Conservation (phyloP, 176 grass and related monocot species). For the Secale cereale region DNA sequence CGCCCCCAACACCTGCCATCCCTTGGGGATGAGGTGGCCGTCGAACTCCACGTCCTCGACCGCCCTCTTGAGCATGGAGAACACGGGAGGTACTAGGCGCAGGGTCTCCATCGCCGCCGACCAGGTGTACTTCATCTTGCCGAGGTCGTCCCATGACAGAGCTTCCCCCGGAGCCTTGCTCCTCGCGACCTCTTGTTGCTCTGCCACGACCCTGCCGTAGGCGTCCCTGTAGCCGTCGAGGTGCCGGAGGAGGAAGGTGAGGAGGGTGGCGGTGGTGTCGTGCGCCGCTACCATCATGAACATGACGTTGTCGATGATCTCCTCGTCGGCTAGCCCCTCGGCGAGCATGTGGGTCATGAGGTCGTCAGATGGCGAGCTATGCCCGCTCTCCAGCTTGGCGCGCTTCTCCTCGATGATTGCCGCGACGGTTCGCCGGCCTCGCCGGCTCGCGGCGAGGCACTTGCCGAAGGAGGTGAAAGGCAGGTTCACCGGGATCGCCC, state of each 20-base stretch:
- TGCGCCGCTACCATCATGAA: conserved; percentile 30
- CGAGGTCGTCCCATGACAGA: background rate
- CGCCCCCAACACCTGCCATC: conserved; percentile 27
- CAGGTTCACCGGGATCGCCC: conserved; percentile 23
- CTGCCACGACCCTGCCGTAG: background rate
- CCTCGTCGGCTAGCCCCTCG: conserved; percentile 23
- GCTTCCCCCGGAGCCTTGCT: background rate
- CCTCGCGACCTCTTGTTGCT: background rate
- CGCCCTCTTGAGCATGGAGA: conserved; percentile 15
- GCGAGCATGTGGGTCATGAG: conserved; percentile 27
- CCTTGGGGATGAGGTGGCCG: conserved; percentile 26
- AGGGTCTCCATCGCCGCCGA: conserved; percentile 34
- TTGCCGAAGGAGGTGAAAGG: conserved; percentile 30
- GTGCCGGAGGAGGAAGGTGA: conserved; percentile 44
- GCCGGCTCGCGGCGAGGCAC: conserved; percentile 33
- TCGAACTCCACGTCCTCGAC: conserved; percentile 25
- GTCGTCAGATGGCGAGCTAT: background rate
- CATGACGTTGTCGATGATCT: conserved; percentile 40
- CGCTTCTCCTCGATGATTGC: background rate
- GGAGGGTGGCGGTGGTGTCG: conserved; percentile 32
- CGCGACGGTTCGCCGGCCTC: conserved; percentile 2
- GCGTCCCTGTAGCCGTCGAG: conserved; percentile 4
- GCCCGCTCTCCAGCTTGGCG: background rate
- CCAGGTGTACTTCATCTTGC: background rate
- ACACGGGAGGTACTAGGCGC: conserved; percentile 25